These are phyloP conservation scores for Sclerotinia sclerotiorum DNA, from an alignment of 2,329 filamentous ascomycete genomes.

Conservation along the genomic window DNA sequence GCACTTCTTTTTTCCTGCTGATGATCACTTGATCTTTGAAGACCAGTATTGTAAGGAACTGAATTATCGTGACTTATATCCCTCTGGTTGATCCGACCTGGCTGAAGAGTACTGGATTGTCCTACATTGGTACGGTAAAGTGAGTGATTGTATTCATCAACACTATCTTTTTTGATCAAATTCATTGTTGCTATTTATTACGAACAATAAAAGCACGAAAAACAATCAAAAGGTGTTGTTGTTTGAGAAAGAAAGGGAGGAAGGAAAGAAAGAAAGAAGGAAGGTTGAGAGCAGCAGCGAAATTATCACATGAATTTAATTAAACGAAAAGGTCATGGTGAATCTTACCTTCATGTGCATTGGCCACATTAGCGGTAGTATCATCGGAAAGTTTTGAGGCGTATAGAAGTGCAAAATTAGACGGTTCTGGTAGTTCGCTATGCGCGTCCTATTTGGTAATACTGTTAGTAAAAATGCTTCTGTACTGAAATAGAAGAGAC, in stretches of 20 bases:
- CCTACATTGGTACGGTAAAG: not conserved
- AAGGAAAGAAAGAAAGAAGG: not conserved
- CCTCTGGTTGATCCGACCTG: not conserved
- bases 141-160: not conserved
- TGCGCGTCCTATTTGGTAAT: not conserved
- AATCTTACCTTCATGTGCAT: constrained; percentile 1
- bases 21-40: not conserved
- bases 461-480: not conserved
- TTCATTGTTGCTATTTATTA: not conserved
- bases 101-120: not conserved
- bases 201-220: not conserved
- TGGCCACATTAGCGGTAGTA: not conserved
- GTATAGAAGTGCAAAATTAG: not conserved
- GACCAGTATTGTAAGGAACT: not conserved
- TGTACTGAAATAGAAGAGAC: not conserved
- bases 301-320: not conserved
- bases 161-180: not conserved
- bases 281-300: not conserved
- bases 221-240: not conserved
- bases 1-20: not conserved
- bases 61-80: not conserved
- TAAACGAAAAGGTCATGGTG: not conserved
- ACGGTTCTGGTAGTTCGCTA: not conserved
- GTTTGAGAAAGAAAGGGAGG: not conserved
- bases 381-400: not conserved